Evolutionary conservation across 2,329 filamentous ascomycete genomes (phyloP).

Genomic region (Grosmannia serpens): DNA sequence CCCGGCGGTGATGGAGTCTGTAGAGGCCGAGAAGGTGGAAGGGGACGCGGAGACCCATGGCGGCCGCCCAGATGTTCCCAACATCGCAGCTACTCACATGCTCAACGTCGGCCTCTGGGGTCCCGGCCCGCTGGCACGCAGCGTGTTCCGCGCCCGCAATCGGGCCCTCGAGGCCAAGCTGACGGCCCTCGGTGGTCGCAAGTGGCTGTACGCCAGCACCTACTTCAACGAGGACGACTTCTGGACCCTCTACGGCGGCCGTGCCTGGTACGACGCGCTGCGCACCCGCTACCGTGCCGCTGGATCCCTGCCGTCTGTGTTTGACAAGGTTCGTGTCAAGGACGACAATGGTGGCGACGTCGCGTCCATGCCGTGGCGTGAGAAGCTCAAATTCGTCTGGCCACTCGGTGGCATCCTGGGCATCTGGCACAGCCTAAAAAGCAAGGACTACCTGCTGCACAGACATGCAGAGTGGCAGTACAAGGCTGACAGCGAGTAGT

Average conservation of each 20-base stretch:
- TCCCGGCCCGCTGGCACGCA: slow-evolving; percentile 46
- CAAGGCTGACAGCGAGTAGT: not conserved
- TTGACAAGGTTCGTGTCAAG: slow-evolving; percentile 49
- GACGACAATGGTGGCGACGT: not conserved
- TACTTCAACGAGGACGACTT: slow-evolving; percentile 65
- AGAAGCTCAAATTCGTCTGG: slow-evolving; percentile 35
- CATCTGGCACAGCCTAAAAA: slow-evolving; percentile 45
- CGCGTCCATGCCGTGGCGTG: slow-evolving; percentile 17
- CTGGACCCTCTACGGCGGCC: slow-evolving; percentile 50
- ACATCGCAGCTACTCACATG: slow-evolving; percentile 23
- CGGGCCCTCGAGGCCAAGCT: slow-evolving; percentile 59
- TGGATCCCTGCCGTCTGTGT: slow-evolving; percentile 48
- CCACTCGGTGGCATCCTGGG: slow-evolving; percentile 49
- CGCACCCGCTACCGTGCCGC: slow-evolving; percentile 50
- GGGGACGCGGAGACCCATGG: no score
- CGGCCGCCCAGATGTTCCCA: slow-evolving; percentile 7
- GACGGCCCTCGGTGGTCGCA: slow-evolving; percentile 58
- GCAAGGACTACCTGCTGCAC: slow-evolving; percentile 41
- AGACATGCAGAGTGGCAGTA: slow-evolving; percentile 41
- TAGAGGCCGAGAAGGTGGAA: slow-evolving; percentile 4
- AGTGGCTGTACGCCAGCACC: slow-evolving; percentile 78
- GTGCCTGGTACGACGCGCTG: slow-evolving; percentile 48
- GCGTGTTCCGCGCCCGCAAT: slow-evolving; percentile 55
- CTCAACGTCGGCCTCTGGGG: slow-evolving; percentile 66
- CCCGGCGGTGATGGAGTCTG: slow-evolving; percentile 27